These are phyloP conservation scores for Beauveria sp. DNA, from an alignment of 2,329 filamentous ascomycete species.

Conservation along the genomic window DNA sequence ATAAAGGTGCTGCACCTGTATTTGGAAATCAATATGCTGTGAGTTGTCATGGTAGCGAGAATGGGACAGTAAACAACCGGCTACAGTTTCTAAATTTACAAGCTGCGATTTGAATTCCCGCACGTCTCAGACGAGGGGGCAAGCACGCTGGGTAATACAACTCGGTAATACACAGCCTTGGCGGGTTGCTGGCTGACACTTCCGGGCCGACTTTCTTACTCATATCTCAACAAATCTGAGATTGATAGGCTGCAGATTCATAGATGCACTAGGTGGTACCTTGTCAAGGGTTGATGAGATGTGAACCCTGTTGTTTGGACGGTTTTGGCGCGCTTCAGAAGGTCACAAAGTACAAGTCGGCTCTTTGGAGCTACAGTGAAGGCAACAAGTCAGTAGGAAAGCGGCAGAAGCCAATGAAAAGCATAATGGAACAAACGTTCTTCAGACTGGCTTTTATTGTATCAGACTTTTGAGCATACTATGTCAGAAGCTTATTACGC, in stretches of 20 bases:
- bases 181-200: conserved; percentile 4
- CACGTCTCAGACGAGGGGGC: background rate
- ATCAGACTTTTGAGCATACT: too few species aligned
- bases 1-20: background rate
- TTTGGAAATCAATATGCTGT: background rate
- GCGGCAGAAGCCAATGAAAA: too few species aligned
- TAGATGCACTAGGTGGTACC: background rate
- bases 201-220: conserved; percentile 6
- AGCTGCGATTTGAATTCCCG: background rate
- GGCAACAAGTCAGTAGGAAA: background rate
- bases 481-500: background rate
- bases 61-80: background rate
- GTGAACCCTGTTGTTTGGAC: background rate
- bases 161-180: conserved; percentile 7
- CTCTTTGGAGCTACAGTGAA: background rate
- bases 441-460: too few species aligned
- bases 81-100: background rate
- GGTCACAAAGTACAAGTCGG: background rate
- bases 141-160: background rate
- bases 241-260: background rate
- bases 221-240: conserved; percentile 8
- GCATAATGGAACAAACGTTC: too few species aligned
- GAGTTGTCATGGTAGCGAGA: background rate
- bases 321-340: background rate
- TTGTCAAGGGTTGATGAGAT: background rate